These are phyloP conservation scores for Oleoguttula mirabilis DNA, from an alignment of 495 filamentous ascomycete genomes.

Conservation along the genomic window DNA sequence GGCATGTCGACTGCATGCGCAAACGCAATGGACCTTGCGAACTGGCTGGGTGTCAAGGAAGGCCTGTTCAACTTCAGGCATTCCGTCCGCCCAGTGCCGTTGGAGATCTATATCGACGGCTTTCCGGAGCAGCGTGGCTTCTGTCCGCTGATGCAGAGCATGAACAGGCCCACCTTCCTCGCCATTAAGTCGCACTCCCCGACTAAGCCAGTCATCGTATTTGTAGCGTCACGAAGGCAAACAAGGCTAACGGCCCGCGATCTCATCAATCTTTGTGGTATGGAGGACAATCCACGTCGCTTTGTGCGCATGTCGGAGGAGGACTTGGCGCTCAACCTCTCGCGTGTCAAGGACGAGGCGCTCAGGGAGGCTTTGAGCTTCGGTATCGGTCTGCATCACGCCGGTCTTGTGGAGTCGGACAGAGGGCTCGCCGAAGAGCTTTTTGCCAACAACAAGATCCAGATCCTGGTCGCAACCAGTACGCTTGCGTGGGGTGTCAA, in stretches of 20 bases:
- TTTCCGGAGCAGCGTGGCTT: constrained; percentile 93
- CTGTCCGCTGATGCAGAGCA: constrained; percentile 95
- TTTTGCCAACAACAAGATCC: constrained; percentile 95
- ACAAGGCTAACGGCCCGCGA: constrained; percentile 91
- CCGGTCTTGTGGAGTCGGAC: constrained; percentile 89
- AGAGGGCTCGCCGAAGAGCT: constrained; percentile 83
- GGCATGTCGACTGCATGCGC: constrained; percentile 98
- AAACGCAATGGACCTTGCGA: constrained; percentile 85
- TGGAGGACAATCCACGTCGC: constrained; percentile 92
- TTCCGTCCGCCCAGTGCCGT: constrained; percentile 89
- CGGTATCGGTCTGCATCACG: constrained; percentile 94
- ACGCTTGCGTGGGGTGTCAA: constrained; percentile 99
- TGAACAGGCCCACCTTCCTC: constrained; percentile 95
- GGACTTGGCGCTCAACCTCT: constrained; percentile 71
- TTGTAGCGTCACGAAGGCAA: constrained; percentile 90
- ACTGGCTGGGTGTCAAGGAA: constrained; percentile 96
- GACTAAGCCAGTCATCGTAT: constrained; percentile 94
- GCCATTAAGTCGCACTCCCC: constrained; percentile 94
- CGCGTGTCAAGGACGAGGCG: constrained; percentile 81
- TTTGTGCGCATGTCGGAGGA: constrained; percentile 93
- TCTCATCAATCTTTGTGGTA: constrained; percentile 90
- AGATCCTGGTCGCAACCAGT: constrained; percentile 91
- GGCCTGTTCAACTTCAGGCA: constrained; percentile 96
- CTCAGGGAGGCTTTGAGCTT: constrained; percentile 86
- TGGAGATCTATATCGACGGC: constrained; percentile 94